Evolutionary conservation across 2,329 filamentous ascomycete species (phyloP).

Genomic region (Nakataea oryzae): DNA sequence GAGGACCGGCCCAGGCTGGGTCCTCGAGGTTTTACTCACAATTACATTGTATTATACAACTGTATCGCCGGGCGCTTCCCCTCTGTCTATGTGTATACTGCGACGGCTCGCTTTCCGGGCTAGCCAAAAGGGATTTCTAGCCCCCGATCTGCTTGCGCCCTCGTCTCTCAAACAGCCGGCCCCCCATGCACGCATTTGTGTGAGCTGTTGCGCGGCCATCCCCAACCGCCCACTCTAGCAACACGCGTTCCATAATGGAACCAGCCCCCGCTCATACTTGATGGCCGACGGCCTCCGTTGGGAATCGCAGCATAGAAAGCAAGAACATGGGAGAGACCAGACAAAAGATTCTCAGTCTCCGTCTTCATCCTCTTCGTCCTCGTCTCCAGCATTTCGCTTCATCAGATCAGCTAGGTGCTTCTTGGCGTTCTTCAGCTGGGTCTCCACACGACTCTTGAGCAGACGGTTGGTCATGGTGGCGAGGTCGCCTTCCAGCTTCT

Average conservation of each 20-base stretch:
- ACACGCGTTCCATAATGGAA: neutral
- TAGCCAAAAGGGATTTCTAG: neutral
- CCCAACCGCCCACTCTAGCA: neutral
- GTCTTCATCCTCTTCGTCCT: slow-evolving; percentile 26
- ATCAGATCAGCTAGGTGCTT: slow-evolving; percentile 1
- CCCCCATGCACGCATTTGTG: neutral
- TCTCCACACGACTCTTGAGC: neutral
- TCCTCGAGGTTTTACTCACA: neutral
- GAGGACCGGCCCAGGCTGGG: neutral
- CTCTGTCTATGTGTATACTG: neutral
- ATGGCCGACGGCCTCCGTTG: neutral
- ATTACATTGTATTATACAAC: neutral
- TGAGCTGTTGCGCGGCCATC: neutral
- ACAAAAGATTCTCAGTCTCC: neutral
- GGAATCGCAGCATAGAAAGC: neutral
- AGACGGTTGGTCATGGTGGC: neutral
- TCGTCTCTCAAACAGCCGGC: neutral
- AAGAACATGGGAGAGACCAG: neutral
- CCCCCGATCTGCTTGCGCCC: neutral
- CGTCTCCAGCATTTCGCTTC: slow-evolving; percentile 19
- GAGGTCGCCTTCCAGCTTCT: slow-evolving; percentile 27
- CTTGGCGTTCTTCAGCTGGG: neutral
- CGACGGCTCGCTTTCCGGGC: neutral
- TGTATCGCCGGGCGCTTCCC: neutral
- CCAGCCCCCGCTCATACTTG: neutral